Evolutionary conservation across 371 early-diverging fungal species (phyloP).

Genomic region (Encephalitozoon intestinalis): DNA sequence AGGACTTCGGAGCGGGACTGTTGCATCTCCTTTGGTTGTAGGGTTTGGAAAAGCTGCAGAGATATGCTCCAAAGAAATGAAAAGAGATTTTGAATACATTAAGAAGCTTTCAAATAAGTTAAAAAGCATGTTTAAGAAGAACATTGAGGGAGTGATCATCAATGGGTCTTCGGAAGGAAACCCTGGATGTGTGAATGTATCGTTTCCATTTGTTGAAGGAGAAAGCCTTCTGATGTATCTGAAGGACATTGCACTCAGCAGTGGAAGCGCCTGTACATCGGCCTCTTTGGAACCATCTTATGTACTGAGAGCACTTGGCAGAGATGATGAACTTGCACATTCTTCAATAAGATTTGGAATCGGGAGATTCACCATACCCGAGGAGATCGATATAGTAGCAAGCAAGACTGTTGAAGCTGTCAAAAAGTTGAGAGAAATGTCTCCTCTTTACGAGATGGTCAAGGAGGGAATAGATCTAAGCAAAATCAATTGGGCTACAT

Average conservation of each 20-base stretch:
- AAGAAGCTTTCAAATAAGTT: conserved; percentile 41
- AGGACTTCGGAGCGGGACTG: conserved; percentile 89
- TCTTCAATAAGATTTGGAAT: conserved; percentile 93
- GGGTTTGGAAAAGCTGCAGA: conserved; percentile 90
- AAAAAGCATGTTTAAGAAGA: conserved; percentile 16
- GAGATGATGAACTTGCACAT: conserved; percentile 94
- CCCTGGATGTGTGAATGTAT: conserved; percentile 83
- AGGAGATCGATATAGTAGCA: conserved; percentile 82
- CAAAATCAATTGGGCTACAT: conserved; percentile 44
- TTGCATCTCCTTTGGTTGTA: conserved; percentile 82
- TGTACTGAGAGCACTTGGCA: conserved; percentile 90
- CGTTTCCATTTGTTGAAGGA: conserved; percentile 98
- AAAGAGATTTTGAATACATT: conserved; percentile 62
- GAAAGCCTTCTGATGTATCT: conserved; percentile 95
- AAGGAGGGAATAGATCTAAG: conserved; percentile 60
- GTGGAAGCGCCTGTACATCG: conserved; percentile 95
- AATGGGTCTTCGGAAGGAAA: conserved; percentile 43
- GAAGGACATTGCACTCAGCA: conserved; percentile 88
- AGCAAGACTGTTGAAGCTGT: conserved; percentile 78
- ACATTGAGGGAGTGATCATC: conserved; percentile 24
- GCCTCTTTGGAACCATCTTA: conserved; percentile 95
- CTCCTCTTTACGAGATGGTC: conserved; percentile 94
- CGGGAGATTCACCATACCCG: conserved; percentile 89
- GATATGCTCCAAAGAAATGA: conserved; percentile 75
- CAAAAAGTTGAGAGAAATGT: conserved; percentile 81